Evolutionary conservation across 139 green algal genomes (phyloP), one percentile per base, ranked within the genome.

Genomic region (Picochlorum sp.): DNA sequence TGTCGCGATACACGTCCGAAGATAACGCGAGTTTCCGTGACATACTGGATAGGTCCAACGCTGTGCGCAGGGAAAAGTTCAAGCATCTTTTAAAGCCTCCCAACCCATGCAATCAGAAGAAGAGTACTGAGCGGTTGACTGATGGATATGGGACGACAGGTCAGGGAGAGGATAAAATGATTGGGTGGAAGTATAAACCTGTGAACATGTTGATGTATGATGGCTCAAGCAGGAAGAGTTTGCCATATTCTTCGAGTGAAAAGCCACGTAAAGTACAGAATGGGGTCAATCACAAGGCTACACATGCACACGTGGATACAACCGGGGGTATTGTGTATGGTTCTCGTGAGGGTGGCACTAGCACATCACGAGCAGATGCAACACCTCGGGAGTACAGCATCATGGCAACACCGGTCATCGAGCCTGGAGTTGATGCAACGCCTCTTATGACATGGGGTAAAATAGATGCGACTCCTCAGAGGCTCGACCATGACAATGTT

Each of bases 381-480:
- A 47, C 57, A 16, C 44, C 50, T 31, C 31, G 20, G 5, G 47
- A 60, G 2, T 84, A 86, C 45, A 44, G 49, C 38, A 49, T 76
- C 6, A 28, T 86, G 47, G 70, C 75, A 3, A 86, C 80, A 2
- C 82, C 80, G 2, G 57, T 58, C 28, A 74, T 80, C n/a, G 71
- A 69, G 4, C 80, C 74, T 10, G 67, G 56, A 31, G 72, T 68
- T n/a, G 82, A 73, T 5, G 70, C 62, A 41, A 87, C 80, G 1
- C 88, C 87, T 2, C 64, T 95, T 15, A 89, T 95, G 77, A 95
- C 88, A 3, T 95, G 88, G 88, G 88, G 88, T 18, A 85, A 94
- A 51, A 80, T 95, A 18, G 82, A 70, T 21, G 74, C 60, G 68
- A 95, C 88, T 16, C 88, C 88, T 6, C 62, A 92, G 68, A 71